phyloP scores from a whole-genome alignment of 352 stramenopile species.

The Globisporangium canariense region DNA sequence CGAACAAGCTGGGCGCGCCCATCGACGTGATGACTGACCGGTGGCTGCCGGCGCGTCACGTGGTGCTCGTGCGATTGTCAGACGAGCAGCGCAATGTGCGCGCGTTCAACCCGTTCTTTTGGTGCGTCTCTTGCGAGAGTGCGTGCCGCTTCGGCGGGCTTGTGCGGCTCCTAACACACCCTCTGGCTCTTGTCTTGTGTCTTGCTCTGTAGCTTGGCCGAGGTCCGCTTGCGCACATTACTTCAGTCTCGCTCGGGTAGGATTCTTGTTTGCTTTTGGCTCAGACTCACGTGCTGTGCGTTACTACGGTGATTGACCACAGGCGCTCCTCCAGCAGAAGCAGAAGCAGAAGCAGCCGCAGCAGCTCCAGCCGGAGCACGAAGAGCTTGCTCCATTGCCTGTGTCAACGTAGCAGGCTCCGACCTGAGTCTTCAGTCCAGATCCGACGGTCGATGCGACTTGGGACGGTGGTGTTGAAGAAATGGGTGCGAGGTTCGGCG shows the following conservation, averaged over 20 bases:
- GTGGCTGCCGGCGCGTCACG: slow-evolving; percentile 50
- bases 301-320: no score
- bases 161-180: no score
- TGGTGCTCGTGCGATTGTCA: slow-evolving; percentile 21
- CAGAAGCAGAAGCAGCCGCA: neutral
- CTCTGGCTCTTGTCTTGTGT: no score
- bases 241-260: no score
- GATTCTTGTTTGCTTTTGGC: no score
- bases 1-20: slow-evolving; percentile 72
- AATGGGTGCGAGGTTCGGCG: no score
- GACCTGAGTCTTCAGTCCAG: neutral
- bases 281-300: no score
- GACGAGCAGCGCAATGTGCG: slow-evolving; percentile 22
- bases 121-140: slow-evolving; percentile 28
- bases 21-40: slow-evolving; percentile 85
- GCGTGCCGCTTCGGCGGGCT: no score
- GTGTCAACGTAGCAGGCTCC: neutral
- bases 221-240: neutral
- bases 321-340: slow-evolving; percentile 3
- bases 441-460: no score
- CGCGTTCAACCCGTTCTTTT: slow-evolving; percentile 73
- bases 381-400: neutral
- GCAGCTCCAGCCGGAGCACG: neutral
- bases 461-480: no score
- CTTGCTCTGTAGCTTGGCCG: neutral